Evolutionary conservation across 805 yeast genomes (phyloP), one percentile per base, ranked within the genome.

Genomic region (Huiozyma naganishii): DNA sequence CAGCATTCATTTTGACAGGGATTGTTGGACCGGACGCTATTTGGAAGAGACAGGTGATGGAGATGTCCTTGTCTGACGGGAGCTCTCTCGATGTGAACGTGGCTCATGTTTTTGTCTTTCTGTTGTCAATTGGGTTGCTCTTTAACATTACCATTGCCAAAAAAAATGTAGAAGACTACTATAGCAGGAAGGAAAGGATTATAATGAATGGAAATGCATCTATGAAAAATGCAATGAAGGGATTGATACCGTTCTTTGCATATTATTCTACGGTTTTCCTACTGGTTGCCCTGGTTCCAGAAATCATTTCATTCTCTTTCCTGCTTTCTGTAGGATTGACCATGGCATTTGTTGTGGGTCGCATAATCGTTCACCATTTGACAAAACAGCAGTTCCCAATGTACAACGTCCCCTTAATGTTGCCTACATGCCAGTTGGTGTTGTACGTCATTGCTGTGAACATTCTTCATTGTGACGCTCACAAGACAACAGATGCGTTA

Each of bases 341-440:
- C 1, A 65, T 83, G 51, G 95, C 97, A 0, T 82, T 84, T 55
- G 70, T 77, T 4, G 97, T 90, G n/a, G 97, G 97, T 5, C 76
- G 92, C 58, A 86, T 89, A 49, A 89, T 89, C 55, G 70, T 82
- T 45, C 89, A 86, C 2, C 97, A 89, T 61, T 74, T 90, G 52
- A 85, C 96, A 0, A 66, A 73, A 41, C 95, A 84, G 61, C 64
- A 68, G 10, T 88, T 84, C 70, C 97, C 97, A 40, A 65, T 69
- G 58, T 54, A 74, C 50, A 83, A 86, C 41, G 70, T 83, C 29
- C 84, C 95, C 37, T 76, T 79, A 69, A 70, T 76, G 33, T 69
- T 86, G 46, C 83, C 96, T 52, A 5, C 68, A 27, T 48, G 64
- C 23, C 79, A 87, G 66, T 46, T 59, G 12, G 13, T 62, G 2